Percentiles rank a stretch among this genome's conserved stretches.
These are phyloP conservation scores for Monosporascus sp. DNA, from an alignment of 2,329 filamentous ascomycete genomes.

Conservation along the genomic window DNA sequence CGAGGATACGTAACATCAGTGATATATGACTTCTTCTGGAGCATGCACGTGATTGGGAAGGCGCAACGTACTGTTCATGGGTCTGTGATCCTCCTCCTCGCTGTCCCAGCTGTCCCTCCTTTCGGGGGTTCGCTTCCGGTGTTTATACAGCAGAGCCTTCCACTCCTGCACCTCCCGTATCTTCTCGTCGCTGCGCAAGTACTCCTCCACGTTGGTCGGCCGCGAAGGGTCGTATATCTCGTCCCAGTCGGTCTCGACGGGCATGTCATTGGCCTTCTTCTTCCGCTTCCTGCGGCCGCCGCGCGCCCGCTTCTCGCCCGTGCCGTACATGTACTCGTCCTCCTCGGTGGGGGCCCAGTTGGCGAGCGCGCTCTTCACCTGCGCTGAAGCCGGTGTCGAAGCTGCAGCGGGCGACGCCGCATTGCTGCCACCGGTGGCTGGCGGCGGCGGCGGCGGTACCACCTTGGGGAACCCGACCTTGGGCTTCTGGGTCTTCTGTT, in stretches of 20 bases:
- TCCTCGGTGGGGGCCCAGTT: conserved; percentile 75
- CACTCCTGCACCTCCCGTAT: conserved; percentile 75
- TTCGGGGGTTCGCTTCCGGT: conserved; percentile 49
- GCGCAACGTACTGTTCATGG: conserved; percentile 11
- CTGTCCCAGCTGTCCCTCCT: conserved; percentile 29
- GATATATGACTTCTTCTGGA: not conserved
- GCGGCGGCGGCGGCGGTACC: conserved; percentile 25
- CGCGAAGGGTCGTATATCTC: conserved; percentile 81
- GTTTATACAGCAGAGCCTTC: conserved; percentile 75
- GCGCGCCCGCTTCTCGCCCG: conserved; percentile 61
- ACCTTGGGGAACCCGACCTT: conserved; percentile 55
- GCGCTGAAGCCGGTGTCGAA: conserved; percentile 34
- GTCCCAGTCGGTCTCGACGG: conserved; percentile 73
- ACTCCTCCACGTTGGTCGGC: conserved; percentile 81
- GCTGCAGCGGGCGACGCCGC: conserved; percentile 11
- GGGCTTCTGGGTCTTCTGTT: conserved; percentile 52
- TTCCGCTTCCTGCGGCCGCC: conserved; percentile 69
- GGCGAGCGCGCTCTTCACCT: conserved; percentile 63
- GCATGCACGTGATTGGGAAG: not conserved
- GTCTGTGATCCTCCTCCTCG: conserved; percentile 27
- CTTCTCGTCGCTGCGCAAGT: conserved; percentile 77
- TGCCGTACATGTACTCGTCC: conserved; percentile 71
- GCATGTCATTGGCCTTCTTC: conserved; percentile 48
- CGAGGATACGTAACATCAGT: conserved; percentile 7
- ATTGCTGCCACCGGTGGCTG: conserved; percentile 12